Percentiles rank a stretch among this genome's conserved stretches.
phyloP scores from a whole-genome alignment of 2,329 filamentous ascomycete species.

The Botryotinia globosa region DNA sequence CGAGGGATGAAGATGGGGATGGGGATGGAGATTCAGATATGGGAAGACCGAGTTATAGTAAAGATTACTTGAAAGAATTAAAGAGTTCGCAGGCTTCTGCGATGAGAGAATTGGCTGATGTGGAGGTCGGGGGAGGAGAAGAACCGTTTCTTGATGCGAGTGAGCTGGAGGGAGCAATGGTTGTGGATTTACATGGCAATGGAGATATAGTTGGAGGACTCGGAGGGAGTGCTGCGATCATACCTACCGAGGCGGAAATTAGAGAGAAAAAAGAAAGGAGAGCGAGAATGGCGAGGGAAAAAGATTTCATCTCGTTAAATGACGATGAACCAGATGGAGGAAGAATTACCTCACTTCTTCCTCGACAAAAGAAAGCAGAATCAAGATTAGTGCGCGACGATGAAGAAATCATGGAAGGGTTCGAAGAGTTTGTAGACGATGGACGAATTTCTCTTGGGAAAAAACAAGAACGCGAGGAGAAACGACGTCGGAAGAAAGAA shows the following conservation, averaged over 20 bases:
- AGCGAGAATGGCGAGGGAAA: conserved; percentile 72
- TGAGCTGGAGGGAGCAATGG: conserved; percentile 61
- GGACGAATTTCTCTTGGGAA: conserved; percentile 74
- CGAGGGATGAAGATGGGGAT: conserved; percentile 52
- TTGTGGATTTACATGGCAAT: conserved; percentile 51
- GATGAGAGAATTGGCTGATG: conserved; percentile 59
- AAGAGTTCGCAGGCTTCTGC: conserved; percentile 82
- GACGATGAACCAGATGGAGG: conserved; percentile 50
- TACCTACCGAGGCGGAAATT: conserved; percentile 83
- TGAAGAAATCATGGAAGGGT: conserved; percentile 89
- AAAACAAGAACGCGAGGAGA: conserved; percentile 72
- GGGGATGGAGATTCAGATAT: conserved; percentile 7
- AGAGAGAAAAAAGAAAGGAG: conserved; percentile 86
- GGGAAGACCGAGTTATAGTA: conserved; percentile 71
- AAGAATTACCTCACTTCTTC: conserved; percentile 41
- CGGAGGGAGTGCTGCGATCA: conserved; percentile 49
- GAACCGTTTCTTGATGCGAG: conserved; percentile 48
- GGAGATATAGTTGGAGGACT: conserved; percentile 18
- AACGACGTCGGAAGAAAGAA: conserved; percentile 63
- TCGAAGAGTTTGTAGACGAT: conserved; percentile 87
- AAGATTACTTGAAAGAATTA: conserved; percentile 81
- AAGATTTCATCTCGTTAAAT: conserved; percentile 65
- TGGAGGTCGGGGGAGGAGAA: conserved; percentile 51
- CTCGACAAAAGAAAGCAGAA: conserved; percentile 61
- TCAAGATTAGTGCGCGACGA: conserved; percentile 79